Conservation (phyloP, 169 alveolate genomes). For the Theileria luwenshuni region DNA sequence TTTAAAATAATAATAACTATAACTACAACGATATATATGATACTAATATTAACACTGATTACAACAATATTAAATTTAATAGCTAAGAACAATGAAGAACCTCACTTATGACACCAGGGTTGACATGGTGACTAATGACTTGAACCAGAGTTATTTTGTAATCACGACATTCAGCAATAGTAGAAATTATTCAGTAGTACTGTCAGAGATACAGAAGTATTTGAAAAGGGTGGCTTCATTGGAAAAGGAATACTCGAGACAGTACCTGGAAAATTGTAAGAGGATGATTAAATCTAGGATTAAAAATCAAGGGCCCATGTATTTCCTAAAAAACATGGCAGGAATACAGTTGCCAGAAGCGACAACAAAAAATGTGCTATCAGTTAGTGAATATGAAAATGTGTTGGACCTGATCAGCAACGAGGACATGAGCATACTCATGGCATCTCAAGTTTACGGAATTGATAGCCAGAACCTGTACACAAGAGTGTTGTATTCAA, state of each 20-base stretch:
- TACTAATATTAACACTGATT: neutral
- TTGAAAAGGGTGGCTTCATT: constrained; percentile 15
- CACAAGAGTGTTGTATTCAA: constrained; percentile 49
- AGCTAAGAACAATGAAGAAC: constrained; percentile 81
- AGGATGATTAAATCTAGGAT: constrained; percentile 52
- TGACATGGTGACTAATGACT: constrained; percentile 79
- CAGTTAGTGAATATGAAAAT: constrained; percentile 46
- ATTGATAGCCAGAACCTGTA: constrained; percentile 43
- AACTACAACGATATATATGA: neutral
- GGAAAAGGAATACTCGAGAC: constrained; percentile 36
- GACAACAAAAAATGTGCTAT: constrained; percentile 36
- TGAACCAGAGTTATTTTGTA: constrained; percentile 74
- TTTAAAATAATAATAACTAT: neutral
- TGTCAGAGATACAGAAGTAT: constrained; percentile 60
- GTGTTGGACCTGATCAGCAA: constrained; percentile 53
- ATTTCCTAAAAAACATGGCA: constrained; percentile 18
- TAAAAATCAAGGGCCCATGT: constrained; percentile 13
- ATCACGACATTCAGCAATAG: constrained; percentile 78
- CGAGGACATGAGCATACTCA: constrained; percentile 46
- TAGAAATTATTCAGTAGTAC: constrained; percentile 63
- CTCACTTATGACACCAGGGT: constrained; percentile 83
- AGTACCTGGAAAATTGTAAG: constrained; percentile 41
- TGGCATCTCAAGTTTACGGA: constrained; percentile 53
- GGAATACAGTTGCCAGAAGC: constrained; percentile 55
- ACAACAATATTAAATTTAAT: neutral